Conservation (phyloP, 768 basidiomycete species). For the Russula abietina region DNA sequence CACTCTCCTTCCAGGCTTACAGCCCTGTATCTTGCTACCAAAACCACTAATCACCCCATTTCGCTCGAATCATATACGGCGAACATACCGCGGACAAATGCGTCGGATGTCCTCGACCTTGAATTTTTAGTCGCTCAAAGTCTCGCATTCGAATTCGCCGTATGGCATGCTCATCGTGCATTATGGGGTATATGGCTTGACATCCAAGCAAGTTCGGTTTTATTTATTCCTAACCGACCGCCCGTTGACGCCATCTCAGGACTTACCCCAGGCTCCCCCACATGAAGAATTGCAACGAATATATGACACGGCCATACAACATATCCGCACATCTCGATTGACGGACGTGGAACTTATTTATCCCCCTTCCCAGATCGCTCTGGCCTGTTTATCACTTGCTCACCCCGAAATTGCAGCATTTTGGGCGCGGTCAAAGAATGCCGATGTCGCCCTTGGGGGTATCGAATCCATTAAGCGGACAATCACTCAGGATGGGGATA, state of each 20-base stretch:
- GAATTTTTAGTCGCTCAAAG: slow-evolving; percentile 97
- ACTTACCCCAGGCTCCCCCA: slow-evolving; percentile 44
- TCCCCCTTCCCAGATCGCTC: slow-evolving; percentile 88
- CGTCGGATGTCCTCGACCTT: slow-evolving; percentile 83
- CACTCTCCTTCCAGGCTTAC: slow-evolving; percentile 63
- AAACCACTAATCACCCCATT: slow-evolving; percentile 94
- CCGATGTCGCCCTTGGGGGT: slow-evolving; percentile 35
- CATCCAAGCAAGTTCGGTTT: slow-evolving; percentile 73
- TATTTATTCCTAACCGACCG: slow-evolving; percentile 17
- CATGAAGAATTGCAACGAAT: slow-evolving; percentile 45
- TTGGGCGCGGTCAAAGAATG: slow-evolving; percentile 51
- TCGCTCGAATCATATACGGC: slow-evolving; percentile 79
- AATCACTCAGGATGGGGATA: slow-evolving; percentile 48
- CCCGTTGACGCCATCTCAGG: slow-evolving; percentile 37
- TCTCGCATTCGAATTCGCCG: slow-evolving; percentile 87
- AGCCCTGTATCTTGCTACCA: slow-evolving; percentile 89
- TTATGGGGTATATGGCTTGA: slow-evolving; percentile 87
- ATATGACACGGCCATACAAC: slow-evolving; percentile 59
- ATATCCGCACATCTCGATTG: slow-evolving; percentile 74
- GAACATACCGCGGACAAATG: slow-evolving; percentile 73
- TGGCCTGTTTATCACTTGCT: slow-evolving; percentile 67
- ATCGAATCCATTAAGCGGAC: slow-evolving; percentile 50
- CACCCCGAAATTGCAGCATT: slow-evolving; percentile 51
- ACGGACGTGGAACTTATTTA: slow-evolving; percentile 91
- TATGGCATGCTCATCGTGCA: slow-evolving; percentile 87